Evolutionary conservation across 2,329 filamentous ascomycete genomes (phyloP).

Genomic region (Didymosphaeria variabile): DNA sequence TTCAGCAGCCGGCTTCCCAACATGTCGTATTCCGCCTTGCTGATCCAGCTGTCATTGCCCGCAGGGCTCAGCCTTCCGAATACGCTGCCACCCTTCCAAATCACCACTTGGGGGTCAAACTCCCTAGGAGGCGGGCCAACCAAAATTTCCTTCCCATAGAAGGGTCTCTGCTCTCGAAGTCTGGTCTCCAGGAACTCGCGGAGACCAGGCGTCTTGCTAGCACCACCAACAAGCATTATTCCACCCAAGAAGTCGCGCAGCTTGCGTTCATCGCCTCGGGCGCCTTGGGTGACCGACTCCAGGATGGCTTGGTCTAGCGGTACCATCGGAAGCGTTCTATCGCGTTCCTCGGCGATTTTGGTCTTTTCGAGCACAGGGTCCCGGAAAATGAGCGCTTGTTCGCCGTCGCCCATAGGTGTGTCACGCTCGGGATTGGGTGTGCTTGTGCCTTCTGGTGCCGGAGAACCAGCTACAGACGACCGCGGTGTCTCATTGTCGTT

Average conservation of each 20-base stretch:
- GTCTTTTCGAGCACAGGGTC: slow-evolving; percentile 59
- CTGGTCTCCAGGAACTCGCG: slow-evolving; percentile 84
- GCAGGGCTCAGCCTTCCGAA: slow-evolving; percentile 86
- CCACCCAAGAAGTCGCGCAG: slow-evolving; percentile 76
- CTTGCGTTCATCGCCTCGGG: slow-evolving; percentile 90
- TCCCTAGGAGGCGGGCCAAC: slow-evolving; percentile 81
- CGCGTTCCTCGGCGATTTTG: slow-evolving; percentile 70
- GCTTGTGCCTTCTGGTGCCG: slow-evolving; percentile 82
- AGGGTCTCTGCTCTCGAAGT: slow-evolving; percentile 71
- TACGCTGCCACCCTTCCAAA: slow-evolving; percentile 97
- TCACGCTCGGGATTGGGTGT: slow-evolving; percentile 68
- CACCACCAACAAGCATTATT: slow-evolving; percentile 52
- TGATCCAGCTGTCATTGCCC: slow-evolving; percentile 92
- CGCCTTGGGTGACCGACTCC: slow-evolving; percentile 86
- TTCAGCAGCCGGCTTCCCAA: slow-evolving; percentile 80
- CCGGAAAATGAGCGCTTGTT: slow-evolving; percentile 49
- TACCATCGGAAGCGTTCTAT: slow-evolving; percentile 81
- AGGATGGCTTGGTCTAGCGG: slow-evolving; percentile 90
- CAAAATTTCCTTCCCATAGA: slow-evolving; percentile 72
- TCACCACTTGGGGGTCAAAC: slow-evolving; percentile 95
- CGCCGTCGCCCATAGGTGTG: slow-evolving; percentile 55
- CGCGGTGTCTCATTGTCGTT: slow-evolving; percentile 80
- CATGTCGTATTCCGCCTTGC: slow-evolving; percentile 85
- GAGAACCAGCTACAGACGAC: slow-evolving; percentile 87
- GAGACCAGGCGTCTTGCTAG: slow-evolving; percentile 68